Conservation (phyloP, 2,329 filamentous ascomycete species). For the Ascomycota sp. region DNA sequence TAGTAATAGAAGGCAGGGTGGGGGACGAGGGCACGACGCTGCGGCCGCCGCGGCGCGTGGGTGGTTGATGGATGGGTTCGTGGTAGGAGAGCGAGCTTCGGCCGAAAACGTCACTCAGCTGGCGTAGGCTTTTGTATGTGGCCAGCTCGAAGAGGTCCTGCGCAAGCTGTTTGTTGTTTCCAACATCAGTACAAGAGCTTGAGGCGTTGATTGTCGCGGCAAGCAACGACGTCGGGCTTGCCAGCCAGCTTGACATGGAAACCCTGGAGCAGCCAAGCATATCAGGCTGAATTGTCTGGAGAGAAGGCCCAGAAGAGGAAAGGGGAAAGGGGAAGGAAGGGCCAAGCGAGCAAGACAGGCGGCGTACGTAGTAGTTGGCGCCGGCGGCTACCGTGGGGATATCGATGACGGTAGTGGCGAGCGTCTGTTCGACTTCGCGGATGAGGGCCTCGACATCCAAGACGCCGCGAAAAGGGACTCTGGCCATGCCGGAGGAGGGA, state of each 20-base stretch:
- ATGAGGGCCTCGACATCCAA: constrained; percentile 9
- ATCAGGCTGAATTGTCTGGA: no score
- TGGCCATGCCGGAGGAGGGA: constrained; percentile 2
- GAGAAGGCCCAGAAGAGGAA: background rate
- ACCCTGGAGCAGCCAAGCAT: constrained; percentile 1
- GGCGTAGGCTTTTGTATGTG: constrained; percentile 1
- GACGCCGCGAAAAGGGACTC: constrained; percentile 6
- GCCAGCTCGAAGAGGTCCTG: constrained; percentile 3
- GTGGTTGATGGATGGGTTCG: constrained; percentile 1
- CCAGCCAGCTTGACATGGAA: constrained; percentile 1
- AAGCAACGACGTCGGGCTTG: constrained; percentile 1
- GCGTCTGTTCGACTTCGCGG: constrained; percentile 7
- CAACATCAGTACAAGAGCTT: background rate
- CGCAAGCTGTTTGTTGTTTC: background rate
- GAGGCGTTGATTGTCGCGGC: constrained; percentile 2
- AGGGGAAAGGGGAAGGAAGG: no score
- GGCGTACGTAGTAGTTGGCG: constrained; percentile 11
- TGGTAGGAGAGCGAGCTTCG: constrained; percentile 2
- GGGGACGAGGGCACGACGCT: background rate
- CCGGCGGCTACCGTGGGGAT: constrained; percentile 7
- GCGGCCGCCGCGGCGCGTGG: background rate
- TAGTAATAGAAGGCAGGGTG: background rate
- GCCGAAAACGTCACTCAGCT: background rate
- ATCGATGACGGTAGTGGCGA: constrained; percentile 6
- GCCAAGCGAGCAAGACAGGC: no score